phyloP scores from a whole-genome alignment of 2,329 filamentous ascomycete genomes.

The Aspergillus novoparasiticus region DNA sequence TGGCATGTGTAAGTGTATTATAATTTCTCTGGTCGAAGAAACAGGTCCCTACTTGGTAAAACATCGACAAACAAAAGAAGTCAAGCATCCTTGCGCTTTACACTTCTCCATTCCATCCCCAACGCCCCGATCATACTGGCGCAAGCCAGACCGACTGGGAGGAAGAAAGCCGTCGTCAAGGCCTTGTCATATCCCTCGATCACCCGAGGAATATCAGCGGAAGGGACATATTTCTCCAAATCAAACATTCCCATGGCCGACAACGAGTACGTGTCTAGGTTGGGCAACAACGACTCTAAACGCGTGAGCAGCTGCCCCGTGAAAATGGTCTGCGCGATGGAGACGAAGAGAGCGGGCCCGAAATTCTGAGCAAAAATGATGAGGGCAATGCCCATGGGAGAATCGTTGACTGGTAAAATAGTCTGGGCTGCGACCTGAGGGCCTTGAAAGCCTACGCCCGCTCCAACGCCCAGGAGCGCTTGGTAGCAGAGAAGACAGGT shows the following conservation, averaged over 20 bases:
- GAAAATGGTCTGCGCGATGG: slow-evolving; percentile 35
- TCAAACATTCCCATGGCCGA: not conserved
- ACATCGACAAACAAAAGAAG: too few species aligned
- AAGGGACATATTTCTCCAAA: not conserved
- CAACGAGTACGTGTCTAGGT: not conserved
- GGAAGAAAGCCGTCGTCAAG: slow-evolving; percentile 4
- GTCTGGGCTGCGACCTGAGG: slow-evolving; percentile 33
- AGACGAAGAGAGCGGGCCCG: slow-evolving; percentile 33
- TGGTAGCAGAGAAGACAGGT: slow-evolving; percentile 31
- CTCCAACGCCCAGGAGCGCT: slow-evolving; percentile 28
- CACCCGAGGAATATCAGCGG: not conserved
- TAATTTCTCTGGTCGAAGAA: too few species aligned
- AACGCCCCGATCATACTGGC: slow-evolving; percentile 4
- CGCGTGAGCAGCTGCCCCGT: slow-evolving; percentile 21
- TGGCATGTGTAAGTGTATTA: too few species aligned
- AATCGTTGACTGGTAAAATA: slow-evolving; percentile 25
- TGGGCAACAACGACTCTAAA: not conserved
- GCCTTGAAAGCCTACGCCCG: slow-evolving; percentile 31
- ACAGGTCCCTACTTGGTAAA: too few species aligned
- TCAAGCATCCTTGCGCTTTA: not conserved
- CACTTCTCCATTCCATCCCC: slow-evolving; percentile 6
- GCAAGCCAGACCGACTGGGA: slow-evolving; percentile 4
- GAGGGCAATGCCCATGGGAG: slow-evolving; percentile 30
- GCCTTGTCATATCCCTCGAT: slow-evolving; percentile 3
- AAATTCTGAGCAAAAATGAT: slow-evolving; percentile 34